Evolutionary conservation across 2,329 filamentous ascomycete genomes (phyloP), one percentile per base, ranked within the genome.

Genomic region (Fusarium anthophilum): DNA sequence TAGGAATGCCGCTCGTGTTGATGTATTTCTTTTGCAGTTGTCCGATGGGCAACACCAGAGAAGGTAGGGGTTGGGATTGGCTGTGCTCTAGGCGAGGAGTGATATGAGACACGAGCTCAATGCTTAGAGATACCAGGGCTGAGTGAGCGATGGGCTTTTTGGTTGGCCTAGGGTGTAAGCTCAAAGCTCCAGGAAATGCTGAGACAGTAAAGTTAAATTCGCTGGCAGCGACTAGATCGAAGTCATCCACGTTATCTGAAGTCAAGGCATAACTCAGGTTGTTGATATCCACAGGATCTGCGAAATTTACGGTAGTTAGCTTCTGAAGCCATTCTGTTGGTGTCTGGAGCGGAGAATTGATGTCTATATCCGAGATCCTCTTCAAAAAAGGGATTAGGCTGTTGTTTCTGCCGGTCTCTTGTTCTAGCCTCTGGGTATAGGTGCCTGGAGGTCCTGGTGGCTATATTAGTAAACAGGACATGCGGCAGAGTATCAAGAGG

Each of bases 1-100:
- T 0, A 12, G 15, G n/a, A 18, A 44, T 0, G 0, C n/a, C 43
- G 7, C n/a, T 12, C 32, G 32, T 35, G 1, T 3, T 35, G 2
- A 13, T 5, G 3, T 5, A 24, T 24, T 0, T 18, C n/a, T 24
- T 44, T 24, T 2, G n/a, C n/a, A 44, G 10, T 44, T 44, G 43
- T 1, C 43, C n/a, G 11, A 24, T 44, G 7, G 43, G n/a, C n/a
- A 45, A 12, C 17, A 24, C 43, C 6, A 45, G 43, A 45, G 24
- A 45, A 9, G 24, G 11, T 45, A 45, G 43, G 3, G 41, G n/a
- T 18, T 44, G 41, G 6, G 43, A 18, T 18, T 9, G n/a, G 43
- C 7, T 1, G 3, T 20, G 17, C 8, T 6, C 24, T 4, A 9
- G 7, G 17, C n/a, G 4, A 45, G 43, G 12, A 26, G 24, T 45